Percentiles rank a stretch among this genome's conserved stretches.
Conservation (phyloP, 768 basidiomycete genomes). For the Gyrodon lividus region DNA sequence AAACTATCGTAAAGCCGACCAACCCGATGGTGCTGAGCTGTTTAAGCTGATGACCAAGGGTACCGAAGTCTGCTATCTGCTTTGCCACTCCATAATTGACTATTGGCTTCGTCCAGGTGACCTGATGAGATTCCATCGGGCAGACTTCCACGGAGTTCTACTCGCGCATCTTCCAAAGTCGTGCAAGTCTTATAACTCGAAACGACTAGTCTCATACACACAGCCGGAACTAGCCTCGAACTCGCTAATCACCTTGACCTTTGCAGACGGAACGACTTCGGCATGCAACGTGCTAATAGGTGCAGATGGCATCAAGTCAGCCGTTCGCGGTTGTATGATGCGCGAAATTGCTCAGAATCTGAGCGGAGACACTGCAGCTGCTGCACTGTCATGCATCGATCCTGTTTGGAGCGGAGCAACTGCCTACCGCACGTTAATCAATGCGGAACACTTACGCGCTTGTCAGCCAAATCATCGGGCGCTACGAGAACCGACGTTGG, state of each 20-base stretch:
- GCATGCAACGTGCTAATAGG: slow-evolving; percentile 67
- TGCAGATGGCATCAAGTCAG: slow-evolving; percentile 67
- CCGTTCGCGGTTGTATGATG: slow-evolving; percentile 39
- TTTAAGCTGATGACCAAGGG: slow-evolving; percentile 57
- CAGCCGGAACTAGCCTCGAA: slow-evolving; percentile 39
- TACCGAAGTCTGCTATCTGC: slow-evolving; percentile 21
- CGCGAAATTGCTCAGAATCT: slow-evolving; percentile 30
- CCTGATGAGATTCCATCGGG: slow-evolving; percentile 56
- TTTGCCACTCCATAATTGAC: neutral
- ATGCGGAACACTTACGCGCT: slow-evolving; percentile 44
- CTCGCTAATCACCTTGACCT: slow-evolving; percentile 45
- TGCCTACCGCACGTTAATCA: slow-evolving; percentile 61
- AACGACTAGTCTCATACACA: slow-evolving; percentile 57
- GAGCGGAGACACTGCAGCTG: slow-evolving; percentile 40
- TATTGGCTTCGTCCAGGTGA: slow-evolving; percentile 37
- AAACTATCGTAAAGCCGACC: slow-evolving; percentile 61
- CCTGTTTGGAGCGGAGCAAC: slow-evolving; percentile 59
- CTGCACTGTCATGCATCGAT: slow-evolving; percentile 43
- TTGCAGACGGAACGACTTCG: slow-evolving; percentile 59
- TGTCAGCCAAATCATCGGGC: slow-evolving; percentile 47
- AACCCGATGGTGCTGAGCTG: slow-evolving; percentile 51
- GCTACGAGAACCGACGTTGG: slow-evolving; percentile 48
- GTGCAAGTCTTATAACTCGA: slow-evolving; percentile 50
- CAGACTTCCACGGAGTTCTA: slow-evolving; percentile 63
- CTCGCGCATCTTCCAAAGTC: slow-evolving; percentile 47